These are phyloP conservation scores for Aspergillus asperescens DNA, from an alignment of 495 filamentous ascomycete species.

Conservation along the genomic window DNA sequence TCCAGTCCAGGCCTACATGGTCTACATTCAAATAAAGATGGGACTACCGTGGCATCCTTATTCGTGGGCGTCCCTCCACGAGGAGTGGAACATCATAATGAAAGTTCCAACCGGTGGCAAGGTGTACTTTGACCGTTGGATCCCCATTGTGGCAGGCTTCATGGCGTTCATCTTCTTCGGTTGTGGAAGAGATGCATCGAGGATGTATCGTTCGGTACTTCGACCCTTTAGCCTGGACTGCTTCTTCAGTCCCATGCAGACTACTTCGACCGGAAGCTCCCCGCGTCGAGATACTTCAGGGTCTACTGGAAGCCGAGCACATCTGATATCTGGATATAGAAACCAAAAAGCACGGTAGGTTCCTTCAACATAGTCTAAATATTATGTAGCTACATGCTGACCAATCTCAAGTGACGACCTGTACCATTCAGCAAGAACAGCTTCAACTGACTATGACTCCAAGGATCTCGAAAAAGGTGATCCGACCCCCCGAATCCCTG, in stretches of 20 bases:
- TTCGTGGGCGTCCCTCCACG: conserved; percentile 52
- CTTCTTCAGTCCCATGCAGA: conserved; percentile 9
- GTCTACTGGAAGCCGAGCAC: conserved; percentile 22
- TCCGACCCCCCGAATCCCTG: background rate
- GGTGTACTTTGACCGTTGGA: conserved; percentile 62
- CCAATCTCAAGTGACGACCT: conserved; percentile 7
- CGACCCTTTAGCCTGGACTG: background rate
- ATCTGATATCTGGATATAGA: conserved; percentile 21
- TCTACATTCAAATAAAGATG: conserved; percentile 50
- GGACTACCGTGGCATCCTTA: conserved; percentile 41
- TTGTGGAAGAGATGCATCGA: conserved; percentile 66
- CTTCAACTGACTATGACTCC: background rate
- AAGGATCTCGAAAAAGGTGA: conserved; percentile 27
- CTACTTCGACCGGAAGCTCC: conserved; percentile 13
- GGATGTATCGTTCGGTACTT: conserved; percentile 56
- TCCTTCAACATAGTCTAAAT: too few relatives aligned
- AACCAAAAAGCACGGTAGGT: conserved; percentile 18
- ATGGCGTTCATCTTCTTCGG: conserved; percentile 77
- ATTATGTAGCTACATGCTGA: background rate
- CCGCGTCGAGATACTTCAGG: conserved; percentile 13
- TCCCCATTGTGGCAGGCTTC: conserved; percentile 54
- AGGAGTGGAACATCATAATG: conserved; percentile 54
- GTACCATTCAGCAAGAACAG: conserved; percentile 4
- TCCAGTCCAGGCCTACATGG: conserved; percentile 56
- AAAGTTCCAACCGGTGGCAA: conserved; percentile 54